These are phyloP conservation scores for Plectosphaerella sp. DNA, from an alignment of 2,329 filamentous ascomycete species.

Conservation along the genomic window DNA sequence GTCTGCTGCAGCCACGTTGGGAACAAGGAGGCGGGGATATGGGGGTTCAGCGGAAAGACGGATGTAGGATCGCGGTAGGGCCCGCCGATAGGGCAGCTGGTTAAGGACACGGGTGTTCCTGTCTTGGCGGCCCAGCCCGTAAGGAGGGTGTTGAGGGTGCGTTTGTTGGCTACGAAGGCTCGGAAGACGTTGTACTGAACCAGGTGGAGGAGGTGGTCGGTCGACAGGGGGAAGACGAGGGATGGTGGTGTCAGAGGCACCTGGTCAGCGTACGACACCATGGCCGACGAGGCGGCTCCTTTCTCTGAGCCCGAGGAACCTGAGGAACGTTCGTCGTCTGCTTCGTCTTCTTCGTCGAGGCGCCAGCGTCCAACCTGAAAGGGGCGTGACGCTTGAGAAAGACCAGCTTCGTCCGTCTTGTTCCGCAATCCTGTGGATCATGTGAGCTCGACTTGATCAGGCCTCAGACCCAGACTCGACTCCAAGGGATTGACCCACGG, in stretches of 20 bases:
- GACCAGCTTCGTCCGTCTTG: neutral
- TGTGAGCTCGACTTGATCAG: neutral
- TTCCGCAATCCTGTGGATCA: neutral
- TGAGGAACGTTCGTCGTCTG: neutral
- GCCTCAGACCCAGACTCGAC: too few relatives aligned
- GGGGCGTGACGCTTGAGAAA: neutral
- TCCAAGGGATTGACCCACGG: constrained; percentile 1
- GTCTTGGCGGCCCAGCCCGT: neutral
- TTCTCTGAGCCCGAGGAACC: neutral
- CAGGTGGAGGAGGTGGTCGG: constrained; percentile 8
- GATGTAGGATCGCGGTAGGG: constrained; percentile 5
- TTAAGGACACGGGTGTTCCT: neutral
- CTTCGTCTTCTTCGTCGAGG: neutral
- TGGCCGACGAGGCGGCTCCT: neutral
- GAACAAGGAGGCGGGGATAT: constrained; percentile 5
- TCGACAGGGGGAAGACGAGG: constrained; percentile 1
- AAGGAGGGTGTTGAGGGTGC: constrained; percentile 3
- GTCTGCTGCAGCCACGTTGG: constrained; percentile 4
- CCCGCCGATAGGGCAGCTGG: constrained; percentile 1
- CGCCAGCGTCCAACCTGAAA: constrained; percentile 6
- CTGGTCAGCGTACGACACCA: neutral
- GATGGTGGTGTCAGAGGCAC: neutral
- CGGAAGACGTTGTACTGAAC: constrained; percentile 8
- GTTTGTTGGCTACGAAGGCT: constrained; percentile 4
- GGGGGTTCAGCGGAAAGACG: constrained; percentile 6